These are phyloP conservation scores for Discostella stelligera DNA, from an alignment of 352 stramenopile species.

Conservation along the genomic window DNA sequence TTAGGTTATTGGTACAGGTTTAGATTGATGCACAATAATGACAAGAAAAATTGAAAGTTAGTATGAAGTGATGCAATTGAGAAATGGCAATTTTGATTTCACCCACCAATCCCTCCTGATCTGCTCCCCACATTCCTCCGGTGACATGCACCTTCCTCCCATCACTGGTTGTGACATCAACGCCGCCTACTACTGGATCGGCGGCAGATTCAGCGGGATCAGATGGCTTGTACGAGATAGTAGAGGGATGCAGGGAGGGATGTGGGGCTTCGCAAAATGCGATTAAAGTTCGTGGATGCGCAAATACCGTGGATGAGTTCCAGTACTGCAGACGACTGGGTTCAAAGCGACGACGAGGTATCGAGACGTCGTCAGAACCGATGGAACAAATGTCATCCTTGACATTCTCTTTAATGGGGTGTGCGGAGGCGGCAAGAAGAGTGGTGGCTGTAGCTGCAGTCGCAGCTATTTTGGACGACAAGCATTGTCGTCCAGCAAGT, in stretches of 20 bases:
- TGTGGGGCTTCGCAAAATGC: conserved; percentile 22
- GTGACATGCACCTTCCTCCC: conserved; percentile 15
- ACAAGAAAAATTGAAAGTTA: background rate
- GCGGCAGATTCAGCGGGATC: conserved; percentile 32
- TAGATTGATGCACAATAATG: background rate
- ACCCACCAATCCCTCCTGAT: conserved; percentile 31
- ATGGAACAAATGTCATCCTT: conserved; percentile 2
- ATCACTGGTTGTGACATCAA: conserved; percentile 16
- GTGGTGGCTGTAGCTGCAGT: conserved; percentile 8
- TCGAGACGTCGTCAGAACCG: background rate
- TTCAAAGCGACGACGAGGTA: background rate
- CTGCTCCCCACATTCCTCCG: conserved; percentile 35
- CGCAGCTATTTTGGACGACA: conserved; percentile 11
- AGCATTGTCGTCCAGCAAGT: conserved; percentile 14
- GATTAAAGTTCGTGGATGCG: conserved; percentile 2
- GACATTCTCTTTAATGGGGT: background rate
- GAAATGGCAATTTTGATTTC: background rate
- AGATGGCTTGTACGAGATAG: conserved; percentile 23
- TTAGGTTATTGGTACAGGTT: background rate
- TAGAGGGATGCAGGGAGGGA: background rate
- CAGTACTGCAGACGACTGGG: background rate
- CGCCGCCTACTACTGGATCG: conserved; percentile 2
- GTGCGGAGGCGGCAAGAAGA: background rate
- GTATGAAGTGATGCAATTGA: background rate
- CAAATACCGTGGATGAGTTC: background rate